These are phyloP conservation scores for Triticum urartu DNA, from an alignment of 176 grass and related monocot genomes.

Conservation along the genomic window DNA sequence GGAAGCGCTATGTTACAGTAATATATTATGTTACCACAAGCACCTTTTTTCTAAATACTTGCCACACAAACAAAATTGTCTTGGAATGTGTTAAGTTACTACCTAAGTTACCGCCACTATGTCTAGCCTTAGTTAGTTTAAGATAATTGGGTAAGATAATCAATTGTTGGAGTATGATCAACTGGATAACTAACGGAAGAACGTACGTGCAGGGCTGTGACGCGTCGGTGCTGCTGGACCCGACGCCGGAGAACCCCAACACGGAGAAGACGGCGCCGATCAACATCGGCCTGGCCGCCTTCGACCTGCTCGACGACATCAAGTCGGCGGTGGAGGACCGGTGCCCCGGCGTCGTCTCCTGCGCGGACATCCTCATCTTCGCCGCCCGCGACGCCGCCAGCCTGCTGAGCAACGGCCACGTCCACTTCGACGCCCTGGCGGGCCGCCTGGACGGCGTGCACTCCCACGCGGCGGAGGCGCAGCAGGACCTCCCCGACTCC, in stretches of 20 bases:
- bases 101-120: too few species aligned
- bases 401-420: slow-evolving; percentile 45
- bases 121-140: too few species aligned
- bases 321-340: slow-evolving; percentile 45
- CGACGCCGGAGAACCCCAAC: slow-evolving; percentile 36
- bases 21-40: too few species aligned
- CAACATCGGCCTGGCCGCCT: slow-evolving; percentile 45
- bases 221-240: slow-evolving; percentile 52
- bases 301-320: slow-evolving; percentile 62
- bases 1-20: too few species aligned
- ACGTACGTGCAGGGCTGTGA: slow-evolving; percentile 34
- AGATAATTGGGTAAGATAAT: too few species aligned
- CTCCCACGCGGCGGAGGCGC: slow-evolving; percentile 52
- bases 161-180: too few species aligned
- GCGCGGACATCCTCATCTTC: slow-evolving; percentile 55
- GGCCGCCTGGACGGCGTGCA: slow-evolving; percentile 52
- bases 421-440: slow-evolving; percentile 36
- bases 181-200: not conserved
- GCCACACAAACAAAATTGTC: too few species aligned
- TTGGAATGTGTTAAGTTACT: too few species aligned
- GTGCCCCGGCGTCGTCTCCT: slow-evolving; percentile 50
- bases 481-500: slow-evolving; percentile 54
- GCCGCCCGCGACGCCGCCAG: slow-evolving; percentile 54
- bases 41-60: too few species aligned
- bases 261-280: slow-evolving; percentile 66